Evolutionary conservation across 345 rosid species (phyloP).

Genomic region (Raphanus raphanistrum): DNA sequence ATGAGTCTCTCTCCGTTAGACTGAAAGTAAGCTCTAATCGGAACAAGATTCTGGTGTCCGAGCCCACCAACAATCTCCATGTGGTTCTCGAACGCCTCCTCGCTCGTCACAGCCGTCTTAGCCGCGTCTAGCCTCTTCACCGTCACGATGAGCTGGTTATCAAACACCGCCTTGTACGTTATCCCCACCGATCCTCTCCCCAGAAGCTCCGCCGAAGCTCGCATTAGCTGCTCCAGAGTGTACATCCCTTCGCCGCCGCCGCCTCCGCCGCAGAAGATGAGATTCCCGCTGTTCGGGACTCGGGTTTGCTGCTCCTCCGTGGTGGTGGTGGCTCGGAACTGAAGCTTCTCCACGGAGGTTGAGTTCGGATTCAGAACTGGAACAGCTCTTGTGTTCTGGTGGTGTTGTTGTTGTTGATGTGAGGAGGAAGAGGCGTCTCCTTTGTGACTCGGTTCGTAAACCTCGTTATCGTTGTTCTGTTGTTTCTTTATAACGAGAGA

Average conservation of each 20-base stretch:
- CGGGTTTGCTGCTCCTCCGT: constrained; percentile 34
- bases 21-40: constrained; percentile 70
- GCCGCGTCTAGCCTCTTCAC: constrained; percentile 81
- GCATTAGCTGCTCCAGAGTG: constrained; percentile 79
- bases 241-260: constrained; percentile 45
- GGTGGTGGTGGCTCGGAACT: constrained; percentile 17
- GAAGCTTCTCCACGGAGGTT: constrained; percentile 18
- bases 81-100: constrained; percentile 65
- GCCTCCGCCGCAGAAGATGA: constrained; percentile 51
- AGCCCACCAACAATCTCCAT: constrained; percentile 76
- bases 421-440: constrained; percentile 10
- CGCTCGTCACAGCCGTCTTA: constrained; percentile 66
- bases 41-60: constrained; percentile 74
- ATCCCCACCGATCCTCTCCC: constrained; percentile 89
- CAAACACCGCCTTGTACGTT: constrained; percentile 83
- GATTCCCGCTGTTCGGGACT: constrained; percentile 50
- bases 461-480: constrained; percentile 25
- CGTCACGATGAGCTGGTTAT: constrained; percentile 67
- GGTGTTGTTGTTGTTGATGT: constrained; percentile 18
- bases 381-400: constrained; percentile 22
- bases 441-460: constrained; percentile 33
- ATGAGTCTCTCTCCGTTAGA: constrained; percentile 87
- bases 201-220: constrained; percentile 88
- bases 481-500: constrained; percentile 44
- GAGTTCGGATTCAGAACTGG: constrained; percentile 2